phyloP scores from a whole-genome alignment of 2,329 filamentous ascomycete species.

The Thermomyces lanuginosus region DNA sequence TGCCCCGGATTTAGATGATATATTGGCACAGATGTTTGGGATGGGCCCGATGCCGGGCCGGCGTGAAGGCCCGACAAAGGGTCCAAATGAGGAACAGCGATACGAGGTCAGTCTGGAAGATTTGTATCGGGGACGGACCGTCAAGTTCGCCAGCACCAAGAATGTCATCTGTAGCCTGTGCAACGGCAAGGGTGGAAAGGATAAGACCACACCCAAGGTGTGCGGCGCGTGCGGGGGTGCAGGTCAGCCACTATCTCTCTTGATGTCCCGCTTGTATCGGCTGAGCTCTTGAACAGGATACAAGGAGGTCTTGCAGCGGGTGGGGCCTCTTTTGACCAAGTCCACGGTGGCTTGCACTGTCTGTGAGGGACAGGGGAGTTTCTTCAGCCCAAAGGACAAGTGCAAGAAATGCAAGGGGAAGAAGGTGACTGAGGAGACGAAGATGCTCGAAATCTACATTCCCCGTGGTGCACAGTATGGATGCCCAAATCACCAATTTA shows the following conservation, averaged over 20 bases:
- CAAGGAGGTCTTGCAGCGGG: slow-evolving; percentile 60
- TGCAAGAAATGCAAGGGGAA: slow-evolving; percentile 99
- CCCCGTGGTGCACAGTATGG: slow-evolving; percentile 58
- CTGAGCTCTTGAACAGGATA: slow-evolving; percentile 33
- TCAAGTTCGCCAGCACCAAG: slow-evolving; percentile 91
- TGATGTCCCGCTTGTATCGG: neutral
- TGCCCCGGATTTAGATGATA: slow-evolving; percentile 64
- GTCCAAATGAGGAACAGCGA: slow-evolving; percentile 71
- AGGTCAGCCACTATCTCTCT: slow-evolving; percentile 29
- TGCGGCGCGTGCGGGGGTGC: slow-evolving; percentile 74
- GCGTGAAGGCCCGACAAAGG: slow-evolving; percentile 39
- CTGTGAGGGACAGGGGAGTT: slow-evolving; percentile 69
- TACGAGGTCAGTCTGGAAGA: slow-evolving; percentile 89
- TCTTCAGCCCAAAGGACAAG: slow-evolving; percentile 89
- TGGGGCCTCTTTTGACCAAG: slow-evolving; percentile 74
- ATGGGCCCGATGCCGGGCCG: slow-evolving; percentile 36
- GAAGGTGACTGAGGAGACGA: slow-evolving; percentile 71
- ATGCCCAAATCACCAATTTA: neutral
- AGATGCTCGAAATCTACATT: slow-evolving; percentile 92
- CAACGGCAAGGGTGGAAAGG: slow-evolving; percentile 78
- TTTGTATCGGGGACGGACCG: slow-evolving; percentile 95
- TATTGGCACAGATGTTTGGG: slow-evolving; percentile 77
- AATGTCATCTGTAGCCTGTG: slow-evolving; percentile 77
- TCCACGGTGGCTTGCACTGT: slow-evolving; percentile 64
- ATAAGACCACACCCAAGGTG: slow-evolving; percentile 67